These are phyloP conservation scores for Trichosporon sp. DNA, from an alignment of 1,284 basidiomycete species.

Conservation along the genomic window DNA sequence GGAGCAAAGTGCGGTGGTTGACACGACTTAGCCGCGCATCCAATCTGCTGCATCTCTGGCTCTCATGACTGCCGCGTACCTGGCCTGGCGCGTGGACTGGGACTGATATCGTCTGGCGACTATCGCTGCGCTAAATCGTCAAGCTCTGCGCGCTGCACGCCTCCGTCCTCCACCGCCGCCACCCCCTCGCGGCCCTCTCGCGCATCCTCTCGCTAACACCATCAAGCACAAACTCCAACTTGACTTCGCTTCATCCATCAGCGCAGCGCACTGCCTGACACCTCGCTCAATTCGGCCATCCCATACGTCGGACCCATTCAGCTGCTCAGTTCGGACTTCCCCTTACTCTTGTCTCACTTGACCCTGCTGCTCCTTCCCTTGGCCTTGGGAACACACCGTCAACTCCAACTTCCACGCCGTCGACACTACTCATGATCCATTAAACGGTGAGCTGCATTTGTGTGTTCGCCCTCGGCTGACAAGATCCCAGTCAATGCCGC, in stretches of 20 bases:
- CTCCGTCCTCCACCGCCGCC: neutral
- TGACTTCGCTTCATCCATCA: neutral
- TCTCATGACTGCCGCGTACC: neutral
- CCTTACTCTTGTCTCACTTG: neutral
- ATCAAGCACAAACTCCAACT: neutral
- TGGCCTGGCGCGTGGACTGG: neutral
- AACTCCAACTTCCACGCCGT: conserved; percentile 3
- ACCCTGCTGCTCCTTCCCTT: neutral
- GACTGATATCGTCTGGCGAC: neutral
- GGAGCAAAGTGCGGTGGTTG: neutral
- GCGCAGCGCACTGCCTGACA: neutral
- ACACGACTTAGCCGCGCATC: neutral
- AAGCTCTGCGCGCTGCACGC: neutral
- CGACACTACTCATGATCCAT: conserved; percentile 1
- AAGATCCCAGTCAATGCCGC: neutral
- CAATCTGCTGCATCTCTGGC: neutral
- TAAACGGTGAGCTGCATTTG: neutral
- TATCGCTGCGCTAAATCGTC: neutral
- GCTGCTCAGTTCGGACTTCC: neutral
- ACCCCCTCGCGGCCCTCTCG: neutral
- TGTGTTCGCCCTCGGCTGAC: neutral
- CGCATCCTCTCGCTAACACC: neutral
- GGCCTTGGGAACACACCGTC: neutral
- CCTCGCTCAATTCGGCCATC: neutral
- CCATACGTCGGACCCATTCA: neutral